A percentile compares a stretch with the other conserved stretches of the same genome.
Conservation (phyloP, 2,329 filamentous ascomycete genomes). For the Plenodomus tracheiphilus region DNA sequence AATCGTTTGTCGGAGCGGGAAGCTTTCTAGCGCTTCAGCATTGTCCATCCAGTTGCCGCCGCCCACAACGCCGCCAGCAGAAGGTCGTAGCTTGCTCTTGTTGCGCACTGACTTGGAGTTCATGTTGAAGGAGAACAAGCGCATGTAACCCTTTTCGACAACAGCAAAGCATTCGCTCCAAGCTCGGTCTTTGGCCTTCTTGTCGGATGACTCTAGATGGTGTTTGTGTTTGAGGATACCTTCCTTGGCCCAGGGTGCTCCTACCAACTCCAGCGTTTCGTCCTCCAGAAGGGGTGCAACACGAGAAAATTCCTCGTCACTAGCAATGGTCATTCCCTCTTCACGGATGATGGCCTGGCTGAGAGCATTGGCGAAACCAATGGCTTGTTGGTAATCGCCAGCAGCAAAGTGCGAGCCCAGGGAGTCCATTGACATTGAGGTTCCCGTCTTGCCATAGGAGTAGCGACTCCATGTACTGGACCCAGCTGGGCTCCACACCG, state of each 20-base stretch:
- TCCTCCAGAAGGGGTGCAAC: conserved; percentile 78
- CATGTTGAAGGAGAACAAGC: conserved; percentile 89
- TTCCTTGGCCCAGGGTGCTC: conserved; percentile 98
- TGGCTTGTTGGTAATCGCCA: conserved; percentile 90
- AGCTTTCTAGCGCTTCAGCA: conserved; percentile 84
- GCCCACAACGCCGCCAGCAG: conserved; percentile 73
- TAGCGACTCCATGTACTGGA: conserved; percentile 97
- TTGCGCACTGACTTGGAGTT: conserved; percentile 72
- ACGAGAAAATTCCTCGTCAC: conserved; percentile 61
- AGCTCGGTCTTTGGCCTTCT: conserved; percentile 89
- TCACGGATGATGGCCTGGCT: conserved; percentile 97
- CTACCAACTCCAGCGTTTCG: conserved; percentile 85
- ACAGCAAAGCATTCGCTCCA: conserved; percentile 97
- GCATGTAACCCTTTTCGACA: conserved; percentile 91
- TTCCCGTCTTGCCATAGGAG: conserved; percentile 86
- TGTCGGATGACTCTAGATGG: conserved; percentile 86
- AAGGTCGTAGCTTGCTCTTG: conserved; percentile 62
- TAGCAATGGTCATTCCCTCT: conserved; percentile 63
- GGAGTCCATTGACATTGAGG: conserved; percentile 90
- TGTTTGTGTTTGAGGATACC: conserved; percentile 96
- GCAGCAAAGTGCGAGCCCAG: conserved; percentile 75
- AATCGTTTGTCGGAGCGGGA: conserved; percentile 86
- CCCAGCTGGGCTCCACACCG: conserved; percentile 85
- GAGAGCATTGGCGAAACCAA: conserved; percentile 94
- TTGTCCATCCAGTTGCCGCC: conserved; percentile 99